Base-by-base conservation (phyloP, 495 filamentous ascomycete genomes). In the Rusavskia elegans region DNA sequence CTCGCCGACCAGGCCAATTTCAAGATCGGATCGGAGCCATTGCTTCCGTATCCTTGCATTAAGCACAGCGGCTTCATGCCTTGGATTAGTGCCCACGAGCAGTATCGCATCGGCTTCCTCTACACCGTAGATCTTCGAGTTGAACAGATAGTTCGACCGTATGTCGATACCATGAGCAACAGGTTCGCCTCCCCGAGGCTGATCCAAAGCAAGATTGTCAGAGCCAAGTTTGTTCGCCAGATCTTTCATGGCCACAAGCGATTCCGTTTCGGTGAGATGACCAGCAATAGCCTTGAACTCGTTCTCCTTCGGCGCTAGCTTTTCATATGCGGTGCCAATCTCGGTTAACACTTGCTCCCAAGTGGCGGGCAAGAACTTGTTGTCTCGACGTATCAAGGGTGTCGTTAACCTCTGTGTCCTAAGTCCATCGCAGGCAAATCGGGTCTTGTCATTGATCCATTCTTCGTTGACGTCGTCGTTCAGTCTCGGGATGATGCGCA, bases 381-480 rank as follows among this genome's bases (percentile, higher is more conserved):
- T 82, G 41, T 89, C 84, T 49, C 81, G 78, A 61, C 93, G 85
- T 56, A 95, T 84, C 39, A 98, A 70, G 5, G 92, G 92, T 41
- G 87, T 92, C 32, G 92, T 96, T 21, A 98, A 73, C 52, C 92
- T 75, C 66, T 98, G 92, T 32, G 89, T 95, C 75, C 83, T 89
- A 55, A 98, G 71, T n/a, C 90, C 92, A 69, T 98, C 92, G 66
- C 89, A 95, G 8, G 92, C 90, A 67, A 97, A 98, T 30, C 92
- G 78, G 21, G 87, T 83, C 73, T 98, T 98, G 72, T 98, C 92
- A 63, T 96, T 90, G 63, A 98, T 95, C 92, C 92, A 98, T 69
- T 97, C 92, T 69, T 98, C 92, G 66, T 98, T 98, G 55, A 98
- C 78, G 63, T 97, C 89, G 59, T 98, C 92, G 64, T 97, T 98